Evolutionary conservation across 345 rosid species (phyloP).

Genomic region (Lenwebbia sp.): DNA sequence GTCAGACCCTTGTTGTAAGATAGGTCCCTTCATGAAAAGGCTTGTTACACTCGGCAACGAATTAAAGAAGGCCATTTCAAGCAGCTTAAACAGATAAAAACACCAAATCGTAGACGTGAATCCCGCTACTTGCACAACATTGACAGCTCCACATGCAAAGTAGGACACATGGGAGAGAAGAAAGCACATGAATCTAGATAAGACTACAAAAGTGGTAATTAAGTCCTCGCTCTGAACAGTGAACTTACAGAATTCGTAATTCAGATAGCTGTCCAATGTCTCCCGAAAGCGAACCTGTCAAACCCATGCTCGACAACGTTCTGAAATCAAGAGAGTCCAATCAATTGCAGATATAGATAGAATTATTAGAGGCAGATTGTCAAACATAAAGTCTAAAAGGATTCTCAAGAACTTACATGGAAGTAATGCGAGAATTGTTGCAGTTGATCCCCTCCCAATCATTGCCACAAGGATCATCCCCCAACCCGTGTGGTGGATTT

Average conservation of each 20-base stretch:
- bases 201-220: neutral
- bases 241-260: constrained; percentile 49
- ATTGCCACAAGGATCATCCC: constrained; percentile 63
- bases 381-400: neutral
- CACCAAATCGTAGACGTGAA: neutral
- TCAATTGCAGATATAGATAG: neutral
- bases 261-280: constrained; percentile 52
- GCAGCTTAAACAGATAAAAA: neutral
- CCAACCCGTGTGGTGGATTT: constrained; percentile 47
- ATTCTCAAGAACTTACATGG: constrained; percentile 33
- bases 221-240: neutral
- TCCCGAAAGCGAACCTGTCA: constrained; percentile 44
- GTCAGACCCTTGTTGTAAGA: constrained; percentile 47
- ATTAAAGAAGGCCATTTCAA: neutral
- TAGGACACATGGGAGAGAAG: neutral
- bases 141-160: neutral
- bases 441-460: constrained; percentile 68
- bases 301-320: constrained; percentile 36
- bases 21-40: constrained; percentile 53
- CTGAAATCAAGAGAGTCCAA: constrained; percentile 25
- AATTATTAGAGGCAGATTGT: no score
- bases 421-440: constrained; percentile 26
- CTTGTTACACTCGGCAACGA: neutral
- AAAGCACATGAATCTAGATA: neutral
- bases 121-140: neutral